phyloP scores from a whole-genome alignment of 1,284 basidiomycete species.

The Pseudozyma pruni region DNA sequence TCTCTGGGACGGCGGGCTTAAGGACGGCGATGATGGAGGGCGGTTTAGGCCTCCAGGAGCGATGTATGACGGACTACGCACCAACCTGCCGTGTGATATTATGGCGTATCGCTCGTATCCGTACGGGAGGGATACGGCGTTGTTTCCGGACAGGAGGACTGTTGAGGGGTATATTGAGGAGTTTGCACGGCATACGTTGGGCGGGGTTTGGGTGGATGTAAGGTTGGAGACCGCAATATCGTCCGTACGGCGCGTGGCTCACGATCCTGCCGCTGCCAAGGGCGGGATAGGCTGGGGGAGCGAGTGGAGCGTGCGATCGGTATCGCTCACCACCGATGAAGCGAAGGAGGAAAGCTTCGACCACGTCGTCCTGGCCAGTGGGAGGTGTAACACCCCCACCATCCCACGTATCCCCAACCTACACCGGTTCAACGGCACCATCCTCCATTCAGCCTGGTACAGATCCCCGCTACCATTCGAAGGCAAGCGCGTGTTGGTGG shows the following conservation, averaged over 20 bases:
- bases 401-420: conserved; percentile 70
- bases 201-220: conserved; percentile 55
- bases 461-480: conserved; percentile 64
- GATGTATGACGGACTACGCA: conserved; percentile 65
- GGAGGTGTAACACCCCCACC: conserved; percentile 71
- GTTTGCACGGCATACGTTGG: conserved; percentile 59
- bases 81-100: conserved; percentile 64
- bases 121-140: conserved; percentile 27
- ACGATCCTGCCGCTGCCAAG: not conserved
- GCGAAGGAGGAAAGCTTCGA: conserved; percentile 32
- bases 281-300: conserved; percentile 46
- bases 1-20: conserved; percentile 5
- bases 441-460: conserved; percentile 71
- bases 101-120: conserved; percentile 67
- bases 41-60: conserved; percentile 39
- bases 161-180: conserved; percentile 69
- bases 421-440: conserved; percentile 67
- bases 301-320: conserved; percentile 28
- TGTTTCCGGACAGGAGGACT: conserved; percentile 44
- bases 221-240: conserved; percentile 68
- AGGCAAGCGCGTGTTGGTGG: conserved; percentile 70
- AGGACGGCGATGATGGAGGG: conserved; percentile 14
- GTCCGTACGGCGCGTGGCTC: conserved; percentile 33
- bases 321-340: conserved; percentile 1
- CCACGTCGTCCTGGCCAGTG: conserved; percentile 68